Evolutionary conservation across 2,329 filamentous ascomycete species (phyloP).

Genomic region (Cercospora berteroae): DNA sequence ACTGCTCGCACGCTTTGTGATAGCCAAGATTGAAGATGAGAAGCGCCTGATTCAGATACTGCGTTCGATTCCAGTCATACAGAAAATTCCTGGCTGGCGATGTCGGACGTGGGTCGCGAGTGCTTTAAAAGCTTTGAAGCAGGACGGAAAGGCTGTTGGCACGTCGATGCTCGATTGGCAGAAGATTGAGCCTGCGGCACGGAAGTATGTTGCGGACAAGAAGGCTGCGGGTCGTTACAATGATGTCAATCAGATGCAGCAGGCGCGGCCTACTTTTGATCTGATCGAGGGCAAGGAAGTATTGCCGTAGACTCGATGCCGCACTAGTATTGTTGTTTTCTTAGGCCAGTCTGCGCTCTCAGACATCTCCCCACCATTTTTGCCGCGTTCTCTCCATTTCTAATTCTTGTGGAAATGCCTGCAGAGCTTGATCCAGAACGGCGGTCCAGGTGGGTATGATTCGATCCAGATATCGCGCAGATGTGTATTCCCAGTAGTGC

Average conservation of each 20-base stretch:
- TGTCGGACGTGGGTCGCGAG: not conserved
- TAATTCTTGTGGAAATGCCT: not conserved
- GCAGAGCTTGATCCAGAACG: not conserved
- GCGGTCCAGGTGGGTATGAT: not conserved
- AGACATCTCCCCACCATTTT: not conserved
- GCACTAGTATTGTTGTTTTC: no score
- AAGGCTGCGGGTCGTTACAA: not conserved
- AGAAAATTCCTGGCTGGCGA: not conserved
- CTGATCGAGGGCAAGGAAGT: not conserved
- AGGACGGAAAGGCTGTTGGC: not conserved
- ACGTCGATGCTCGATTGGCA: not conserved
- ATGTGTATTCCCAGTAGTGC: conserved; percentile 48
- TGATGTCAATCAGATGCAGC: not conserved
- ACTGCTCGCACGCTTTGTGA: not conserved
- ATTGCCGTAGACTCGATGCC: not conserved
- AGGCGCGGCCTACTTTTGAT: not conserved
- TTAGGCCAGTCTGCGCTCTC: not conserved
- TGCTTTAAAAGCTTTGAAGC: not conserved
- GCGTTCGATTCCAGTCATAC: not conserved
- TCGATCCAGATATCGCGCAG: conserved; percentile 42
- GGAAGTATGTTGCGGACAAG: not conserved
- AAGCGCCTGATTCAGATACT: not conserved
- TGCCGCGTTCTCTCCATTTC: not conserved
- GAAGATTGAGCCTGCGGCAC: not conserved
- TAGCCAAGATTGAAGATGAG: not conserved